Conservation (phyloP, 345 rosid genomes). For the Arabidopsis arenosa region DNA sequence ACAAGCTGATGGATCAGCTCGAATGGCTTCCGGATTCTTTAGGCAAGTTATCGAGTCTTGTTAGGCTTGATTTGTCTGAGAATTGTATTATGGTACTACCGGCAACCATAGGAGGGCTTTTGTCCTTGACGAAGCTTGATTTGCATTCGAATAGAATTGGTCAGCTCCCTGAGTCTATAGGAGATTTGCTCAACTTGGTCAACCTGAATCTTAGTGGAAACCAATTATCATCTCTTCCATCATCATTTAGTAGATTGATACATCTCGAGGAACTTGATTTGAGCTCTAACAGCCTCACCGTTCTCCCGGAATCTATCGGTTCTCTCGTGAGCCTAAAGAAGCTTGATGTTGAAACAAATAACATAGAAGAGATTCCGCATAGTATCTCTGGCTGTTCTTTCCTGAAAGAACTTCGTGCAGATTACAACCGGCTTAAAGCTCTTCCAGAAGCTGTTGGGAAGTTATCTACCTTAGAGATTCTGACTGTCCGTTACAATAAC, state of each 20-base stretch:
- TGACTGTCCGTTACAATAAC: slow-evolving; percentile 85
- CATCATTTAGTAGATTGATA: slow-evolving; percentile 60
- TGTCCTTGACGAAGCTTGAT: slow-evolving; percentile 73
- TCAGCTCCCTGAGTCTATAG: slow-evolving; percentile 75
- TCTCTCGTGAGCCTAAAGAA: slow-evolving; percentile 69
- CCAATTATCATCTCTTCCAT: slow-evolving; percentile 75
- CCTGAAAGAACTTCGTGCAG: slow-evolving; percentile 75
- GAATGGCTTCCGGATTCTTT: slow-evolving; percentile 97
- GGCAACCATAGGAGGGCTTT: slow-evolving; percentile 70
- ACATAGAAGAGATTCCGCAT: slow-evolving; percentile 88
- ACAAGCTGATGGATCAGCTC: slow-evolving; percentile 80
- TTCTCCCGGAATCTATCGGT: slow-evolving; percentile 74
- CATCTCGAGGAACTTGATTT: slow-evolving; percentile 85
- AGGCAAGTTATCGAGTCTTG: slow-evolving; percentile 78
- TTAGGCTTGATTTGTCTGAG: slow-evolving; percentile 80
- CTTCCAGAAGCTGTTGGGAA: slow-evolving; percentile 98
- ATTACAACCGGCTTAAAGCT: slow-evolving; percentile 93
- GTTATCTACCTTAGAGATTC: slow-evolving; percentile 72
- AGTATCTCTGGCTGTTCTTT: slow-evolving; percentile 73
- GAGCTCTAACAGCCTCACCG: slow-evolving; percentile 74
- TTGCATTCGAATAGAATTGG: slow-evolving; percentile 78
- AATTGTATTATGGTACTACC: slow-evolving; percentile 78
- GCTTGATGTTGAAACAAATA: slow-evolving; percentile 79
- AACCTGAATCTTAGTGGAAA: slow-evolving; percentile 76
- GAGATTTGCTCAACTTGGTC: slow-evolving; percentile 74